Percentiles rank a stretch among this genome's conserved stretches.
These are phyloP conservation scores for Leucoagaricus sp. DNA, from an alignment of 1,284 basidiomycete genomes.

Conservation along the genomic window DNA sequence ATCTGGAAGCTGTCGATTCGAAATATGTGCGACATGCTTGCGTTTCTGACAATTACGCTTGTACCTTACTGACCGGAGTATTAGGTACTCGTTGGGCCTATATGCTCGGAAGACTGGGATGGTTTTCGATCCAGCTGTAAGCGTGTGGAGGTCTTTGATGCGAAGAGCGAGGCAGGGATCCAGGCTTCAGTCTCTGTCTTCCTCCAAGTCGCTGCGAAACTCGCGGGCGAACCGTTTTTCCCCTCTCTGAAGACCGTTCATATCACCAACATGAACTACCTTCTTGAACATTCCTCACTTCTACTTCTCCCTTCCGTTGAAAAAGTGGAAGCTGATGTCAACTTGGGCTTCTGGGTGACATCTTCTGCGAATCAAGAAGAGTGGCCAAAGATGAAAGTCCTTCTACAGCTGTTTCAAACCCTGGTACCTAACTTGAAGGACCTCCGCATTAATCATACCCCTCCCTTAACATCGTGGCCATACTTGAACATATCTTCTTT, in stretches of 20 bases:
- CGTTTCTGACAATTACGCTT: neutral
- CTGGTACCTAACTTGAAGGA: too few species aligned
- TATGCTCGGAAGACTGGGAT: neutral
- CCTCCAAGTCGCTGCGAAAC: neutral
- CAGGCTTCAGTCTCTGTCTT: neutral
- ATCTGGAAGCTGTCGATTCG: neutral
- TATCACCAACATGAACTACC: neutral
- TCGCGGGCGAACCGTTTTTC: neutral
- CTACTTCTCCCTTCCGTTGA: neutral
- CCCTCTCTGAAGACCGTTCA: neutral
- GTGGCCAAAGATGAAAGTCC: too few species aligned
- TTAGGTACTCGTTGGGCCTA: neutral
- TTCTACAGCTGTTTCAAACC: too few species aligned
- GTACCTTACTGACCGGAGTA: neutral
- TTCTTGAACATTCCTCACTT: neutral
- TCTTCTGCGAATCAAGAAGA: too few species aligned
- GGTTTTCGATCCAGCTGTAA: neutral
- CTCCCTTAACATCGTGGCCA: too few species aligned
- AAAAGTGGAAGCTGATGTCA: neutral
- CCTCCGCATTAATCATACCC: too few species aligned
- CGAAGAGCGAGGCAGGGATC: neutral
- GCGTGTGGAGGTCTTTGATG: neutral
- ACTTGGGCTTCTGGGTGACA: too few species aligned
- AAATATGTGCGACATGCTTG: neutral
- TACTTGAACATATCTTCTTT: too few species aligned